A percentile compares a stretch with the other conserved stretches of the same genome.
Conservation (phyloP, 1,284 basidiomycete species). For the Cryptococcus sp. region DNA sequence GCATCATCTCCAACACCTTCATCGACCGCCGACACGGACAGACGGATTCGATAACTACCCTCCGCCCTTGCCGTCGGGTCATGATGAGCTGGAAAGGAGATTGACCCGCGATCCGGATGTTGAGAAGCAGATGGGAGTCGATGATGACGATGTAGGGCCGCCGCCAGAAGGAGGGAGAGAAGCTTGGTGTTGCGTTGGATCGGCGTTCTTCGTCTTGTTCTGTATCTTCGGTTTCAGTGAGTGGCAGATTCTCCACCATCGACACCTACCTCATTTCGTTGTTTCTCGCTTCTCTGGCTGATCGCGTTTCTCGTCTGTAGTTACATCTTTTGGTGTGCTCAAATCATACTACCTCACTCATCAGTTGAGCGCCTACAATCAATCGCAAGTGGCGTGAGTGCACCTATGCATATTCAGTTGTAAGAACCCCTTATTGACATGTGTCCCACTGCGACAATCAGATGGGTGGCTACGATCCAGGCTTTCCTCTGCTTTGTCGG, state of each 20-base stretch:
- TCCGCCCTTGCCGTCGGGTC: slow-evolving; percentile 24
- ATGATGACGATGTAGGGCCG: slow-evolving; percentile 34
- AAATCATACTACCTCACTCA: slow-evolving; percentile 42
- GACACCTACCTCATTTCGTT: not conserved
- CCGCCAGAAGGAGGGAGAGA: slow-evolving; percentile 49
- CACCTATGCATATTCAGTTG: not conserved
- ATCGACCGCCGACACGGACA: slow-evolving; percentile 17
- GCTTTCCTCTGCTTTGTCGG: slow-evolving; percentile 38
- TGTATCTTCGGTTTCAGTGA: slow-evolving; percentile 48
- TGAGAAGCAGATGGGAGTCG: slow-evolving; percentile 28
- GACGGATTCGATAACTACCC: slow-evolving; percentile 40
- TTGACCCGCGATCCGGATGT: slow-evolving; percentile 33
- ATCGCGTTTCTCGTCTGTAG: slow-evolving; percentile 13
- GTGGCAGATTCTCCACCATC: slow-evolving; percentile 11
- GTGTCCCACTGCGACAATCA: slow-evolving; percentile 7
- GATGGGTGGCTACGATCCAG: slow-evolving; percentile 46
- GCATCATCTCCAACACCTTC: slow-evolving; percentile 4
- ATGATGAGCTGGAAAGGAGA: slow-evolving; percentile 20
- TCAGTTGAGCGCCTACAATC: slow-evolving; percentile 37
- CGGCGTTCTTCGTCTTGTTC: slow-evolving; percentile 44
- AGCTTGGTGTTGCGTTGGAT: slow-evolving; percentile 46
- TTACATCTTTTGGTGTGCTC: slow-evolving; percentile 45
- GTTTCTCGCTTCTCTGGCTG: not conserved
- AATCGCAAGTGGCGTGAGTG: slow-evolving; percentile 46
- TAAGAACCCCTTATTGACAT: not conserved